Conservation (phyloP, 202 grass and related monocot species). For the Schoenoplectus triqueter region DNA sequence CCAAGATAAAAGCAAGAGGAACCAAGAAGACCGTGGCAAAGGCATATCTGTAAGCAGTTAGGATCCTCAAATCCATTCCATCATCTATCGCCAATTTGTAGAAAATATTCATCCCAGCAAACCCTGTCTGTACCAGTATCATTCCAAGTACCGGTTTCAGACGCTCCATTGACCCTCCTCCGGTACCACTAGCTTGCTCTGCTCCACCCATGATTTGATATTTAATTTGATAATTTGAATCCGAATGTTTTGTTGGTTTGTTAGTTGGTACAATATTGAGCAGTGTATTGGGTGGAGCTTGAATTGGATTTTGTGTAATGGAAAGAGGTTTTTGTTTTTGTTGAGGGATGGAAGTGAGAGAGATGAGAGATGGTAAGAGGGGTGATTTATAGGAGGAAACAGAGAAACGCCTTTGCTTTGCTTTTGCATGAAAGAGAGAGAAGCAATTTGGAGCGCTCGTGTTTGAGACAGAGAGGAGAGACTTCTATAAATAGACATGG, state of each 20-base stretch:
- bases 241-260: neutral
- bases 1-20: conserved; percentile 68
- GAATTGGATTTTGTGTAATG: neutral
- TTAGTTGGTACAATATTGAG: neutral
- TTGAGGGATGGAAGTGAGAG: conserved; percentile 3
- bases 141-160: conserved; percentile 57
- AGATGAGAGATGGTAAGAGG: neutral
- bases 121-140: conserved; percentile 63
- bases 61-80: conserved; percentile 86
- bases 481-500: conserved; percentile 28
- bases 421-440: conserved; percentile 38
- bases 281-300: conserved; percentile 7
- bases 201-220: neutral
- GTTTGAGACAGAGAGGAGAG: conserved; percentile 25
- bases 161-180: conserved; percentile 40
- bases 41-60: conserved; percentile 76
- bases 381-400: conserved; percentile 38
- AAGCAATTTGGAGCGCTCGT: conserved; percentile 26
- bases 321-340: neutral
- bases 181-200: neutral
- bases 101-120: conserved; percentile 81
- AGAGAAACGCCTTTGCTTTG: neutral
- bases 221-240: neutral
- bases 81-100: conserved; percentile 87
- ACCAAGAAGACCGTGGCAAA: conserved; percentile 72